These are phyloP conservation scores for Adenanthera pavonina DNA, from an alignment of 306 rosid genomes.

Conservation along the genomic window DNA sequence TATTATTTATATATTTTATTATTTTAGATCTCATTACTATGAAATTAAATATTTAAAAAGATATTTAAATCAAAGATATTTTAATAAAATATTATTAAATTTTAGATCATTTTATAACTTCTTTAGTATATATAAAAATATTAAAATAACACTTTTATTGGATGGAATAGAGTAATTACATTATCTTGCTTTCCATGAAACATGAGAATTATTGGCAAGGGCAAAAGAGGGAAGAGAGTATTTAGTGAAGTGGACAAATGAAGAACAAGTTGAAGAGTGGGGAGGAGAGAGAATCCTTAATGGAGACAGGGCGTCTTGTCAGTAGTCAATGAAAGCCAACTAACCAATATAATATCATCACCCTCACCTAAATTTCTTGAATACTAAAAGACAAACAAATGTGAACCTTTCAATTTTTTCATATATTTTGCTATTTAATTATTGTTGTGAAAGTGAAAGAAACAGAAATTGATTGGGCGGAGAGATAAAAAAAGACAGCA, in stretches of 20 bases:
- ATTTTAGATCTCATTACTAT: too few relatives aligned
- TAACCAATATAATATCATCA: neutral
- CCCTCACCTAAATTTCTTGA: neutral
- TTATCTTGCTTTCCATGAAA: too few relatives aligned
- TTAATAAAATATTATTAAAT: too few relatives aligned
- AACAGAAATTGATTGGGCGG: neutral
- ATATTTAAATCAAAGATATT: too few relatives aligned
- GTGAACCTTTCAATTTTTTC: neutral
- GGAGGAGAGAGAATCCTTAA: constrained; percentile 29
- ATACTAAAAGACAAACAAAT: neutral
- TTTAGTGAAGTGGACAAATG: neutral
- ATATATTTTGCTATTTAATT: neutral
- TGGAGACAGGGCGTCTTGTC: neutral
- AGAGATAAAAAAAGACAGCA: neutral
- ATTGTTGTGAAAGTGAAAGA: neutral
- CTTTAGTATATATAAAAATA: too few relatives aligned
- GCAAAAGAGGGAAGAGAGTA: neutral
- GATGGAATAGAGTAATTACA: too few relatives aligned
- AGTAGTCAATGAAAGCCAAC: constrained; percentile 4
- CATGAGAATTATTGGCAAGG: neutral
- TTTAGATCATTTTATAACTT: too few relatives aligned
- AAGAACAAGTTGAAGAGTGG: constrained; percentile 12
- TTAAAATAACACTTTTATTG: too few relatives aligned
- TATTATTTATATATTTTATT: too few relatives aligned
- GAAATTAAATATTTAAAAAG: too few relatives aligned